These are phyloP conservation scores for Metschnikowia rubicola DNA, from an alignment of 805 yeast genomes.

Conservation along the genomic window DNA sequence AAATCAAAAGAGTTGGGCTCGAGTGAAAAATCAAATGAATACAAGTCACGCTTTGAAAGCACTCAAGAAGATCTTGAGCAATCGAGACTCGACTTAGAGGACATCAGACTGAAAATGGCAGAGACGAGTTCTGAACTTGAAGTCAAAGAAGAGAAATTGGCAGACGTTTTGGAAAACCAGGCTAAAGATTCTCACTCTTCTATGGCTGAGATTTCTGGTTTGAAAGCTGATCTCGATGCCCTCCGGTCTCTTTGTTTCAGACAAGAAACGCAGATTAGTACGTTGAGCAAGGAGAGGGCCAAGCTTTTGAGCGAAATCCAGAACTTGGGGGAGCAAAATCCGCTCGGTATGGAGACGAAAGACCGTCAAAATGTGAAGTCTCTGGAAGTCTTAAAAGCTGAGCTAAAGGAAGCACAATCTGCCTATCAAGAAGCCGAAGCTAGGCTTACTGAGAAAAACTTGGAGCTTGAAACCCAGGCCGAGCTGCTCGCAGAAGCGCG, in stretches of 20 bases:
- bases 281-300: neutral
- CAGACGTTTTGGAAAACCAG: neutral
- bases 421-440: neutral
- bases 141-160: neutral
- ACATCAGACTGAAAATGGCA: neutral
- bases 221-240: neutral
- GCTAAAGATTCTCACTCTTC: neutral
- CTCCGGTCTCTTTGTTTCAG: neutral
- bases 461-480: neutral
- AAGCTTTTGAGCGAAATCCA: neutral
- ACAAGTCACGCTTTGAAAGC: neutral
- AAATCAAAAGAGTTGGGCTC: neutral
- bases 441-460: neutral
- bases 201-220: neutral
- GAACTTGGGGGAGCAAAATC: neutral
- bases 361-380: neutral
- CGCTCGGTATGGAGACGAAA: neutral
- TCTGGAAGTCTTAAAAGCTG: neutral
- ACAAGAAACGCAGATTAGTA: neutral
- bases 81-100: neutral
- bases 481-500: neutral
- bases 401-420: neutral
- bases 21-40: neutral
- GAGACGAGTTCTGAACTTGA: slow-evolving; percentile 2
- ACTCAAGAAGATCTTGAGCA: neutral